Evolutionary conservation across 2,329 filamentous ascomycete genomes (phyloP).

Genomic region (Aspergillus japonicus): DNA sequence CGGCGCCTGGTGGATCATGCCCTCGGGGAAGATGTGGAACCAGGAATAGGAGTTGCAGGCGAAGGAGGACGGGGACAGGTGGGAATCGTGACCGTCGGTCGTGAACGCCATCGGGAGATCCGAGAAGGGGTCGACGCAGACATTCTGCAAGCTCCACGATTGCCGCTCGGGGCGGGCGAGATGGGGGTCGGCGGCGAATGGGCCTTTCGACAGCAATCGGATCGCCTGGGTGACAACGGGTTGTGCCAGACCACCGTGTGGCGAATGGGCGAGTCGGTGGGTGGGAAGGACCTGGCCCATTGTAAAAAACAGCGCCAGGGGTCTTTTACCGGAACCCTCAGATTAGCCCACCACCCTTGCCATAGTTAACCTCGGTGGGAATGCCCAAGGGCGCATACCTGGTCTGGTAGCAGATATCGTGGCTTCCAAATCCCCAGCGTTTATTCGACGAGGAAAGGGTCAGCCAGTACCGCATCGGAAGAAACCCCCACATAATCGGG

Average conservation of each 20-base stretch:
- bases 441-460: constrained; percentile 65
- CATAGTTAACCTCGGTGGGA: not conserved
- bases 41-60: constrained; percentile 70
- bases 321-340: constrained; percentile 44
- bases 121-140: constrained; percentile 49
- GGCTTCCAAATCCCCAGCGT: constrained; percentile 86
- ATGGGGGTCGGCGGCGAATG: constrained; percentile 54
- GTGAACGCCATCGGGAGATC: constrained; percentile 44
- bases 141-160: constrained; percentile 40
- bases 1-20: constrained; percentile 84
- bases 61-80: constrained; percentile 71
- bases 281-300: constrained; percentile 88
- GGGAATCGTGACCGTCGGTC: constrained; percentile 46
- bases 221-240: constrained; percentile 84
- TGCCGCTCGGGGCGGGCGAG: constrained; percentile 35
- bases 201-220: constrained; percentile 70
- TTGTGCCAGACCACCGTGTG: constrained; percentile 82
- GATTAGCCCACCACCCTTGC: not conserved
- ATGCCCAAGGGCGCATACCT: constrained; percentile 53
- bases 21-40: constrained; percentile 96
- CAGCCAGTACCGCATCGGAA: constrained; percentile 72
- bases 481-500: constrained; percentile 86
- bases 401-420: constrained; percentile 93
- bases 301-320: constrained; percentile 75
- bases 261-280: constrained; percentile 75